phyloP scores from a whole-genome alignment of 345 rosid species.

The Moricandia arvensis region DNA sequence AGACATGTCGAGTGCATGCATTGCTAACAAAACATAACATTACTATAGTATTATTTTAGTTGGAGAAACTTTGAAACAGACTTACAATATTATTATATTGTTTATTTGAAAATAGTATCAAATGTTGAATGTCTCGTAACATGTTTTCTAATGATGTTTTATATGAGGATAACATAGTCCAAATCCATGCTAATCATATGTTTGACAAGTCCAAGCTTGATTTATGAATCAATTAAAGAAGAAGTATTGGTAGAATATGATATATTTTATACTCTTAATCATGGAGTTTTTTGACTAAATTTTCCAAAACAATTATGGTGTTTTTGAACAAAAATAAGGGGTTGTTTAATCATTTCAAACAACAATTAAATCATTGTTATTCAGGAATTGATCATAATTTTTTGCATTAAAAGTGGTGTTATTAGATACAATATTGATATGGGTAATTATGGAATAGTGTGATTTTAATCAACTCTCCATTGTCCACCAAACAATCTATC shows the following conservation, averaged over 20 bases:
- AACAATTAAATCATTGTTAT: background rate
- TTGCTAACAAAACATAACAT: slow-evolving; percentile 9
- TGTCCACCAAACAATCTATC: background rate
- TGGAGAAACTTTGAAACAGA: background rate
- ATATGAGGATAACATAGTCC: slow-evolving; percentile 16
- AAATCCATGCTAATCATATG: slow-evolving; percentile 6
- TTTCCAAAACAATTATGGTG: background rate
- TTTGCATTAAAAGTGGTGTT: background rate
- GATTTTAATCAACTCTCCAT: background rate
- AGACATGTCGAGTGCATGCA: slow-evolving; percentile 22
- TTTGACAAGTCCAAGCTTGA: slow-evolving; percentile 1
- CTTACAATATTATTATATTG: slow-evolving; percentile 1
- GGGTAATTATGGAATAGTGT: background rate
- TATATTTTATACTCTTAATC: background rate
- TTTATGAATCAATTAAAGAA: background rate
- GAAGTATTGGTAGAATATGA: background rate
- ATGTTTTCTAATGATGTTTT: slow-evolving; percentile 19
- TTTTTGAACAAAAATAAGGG: background rate
- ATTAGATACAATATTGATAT: background rate
- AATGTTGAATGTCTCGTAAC: slow-evolving; percentile 24
- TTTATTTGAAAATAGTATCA: slow-evolving; percentile 4
- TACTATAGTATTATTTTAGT: background rate
- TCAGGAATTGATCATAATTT: background rate
- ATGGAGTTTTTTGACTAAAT: background rate
- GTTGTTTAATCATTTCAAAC: background rate